phyloP scores from a whole-genome alignment of 768 basidiomycete species.

The Hericium erinaceus region DNA sequence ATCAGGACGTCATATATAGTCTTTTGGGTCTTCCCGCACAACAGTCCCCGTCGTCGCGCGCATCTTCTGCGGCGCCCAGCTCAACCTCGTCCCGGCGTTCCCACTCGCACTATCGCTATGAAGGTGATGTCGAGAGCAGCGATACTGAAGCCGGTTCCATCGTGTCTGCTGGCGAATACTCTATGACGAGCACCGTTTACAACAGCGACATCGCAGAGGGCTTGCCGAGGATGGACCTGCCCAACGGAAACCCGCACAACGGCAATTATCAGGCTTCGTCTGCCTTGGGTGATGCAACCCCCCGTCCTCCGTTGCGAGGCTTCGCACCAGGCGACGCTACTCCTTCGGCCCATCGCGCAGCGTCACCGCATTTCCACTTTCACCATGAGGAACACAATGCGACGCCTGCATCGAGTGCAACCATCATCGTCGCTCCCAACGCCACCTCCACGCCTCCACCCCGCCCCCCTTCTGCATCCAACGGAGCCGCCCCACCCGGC shows the following conservation, averaged over 20 bases:
- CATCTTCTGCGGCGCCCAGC: conserved; percentile 21
- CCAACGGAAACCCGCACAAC: neutral
- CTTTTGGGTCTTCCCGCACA: conserved; percentile 47
- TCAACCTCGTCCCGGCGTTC: neutral
- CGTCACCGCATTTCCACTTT: neutral
- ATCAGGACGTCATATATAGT: conserved; percentile 58
- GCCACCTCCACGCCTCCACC: neutral
- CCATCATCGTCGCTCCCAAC: neutral
- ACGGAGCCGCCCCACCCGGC: conserved; percentile 2
- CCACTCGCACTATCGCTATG: conserved; percentile 23
- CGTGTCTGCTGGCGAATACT: conserved; percentile 10
- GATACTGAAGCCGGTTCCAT: conserved; percentile 17
- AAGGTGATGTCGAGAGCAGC: conserved; percentile 28
- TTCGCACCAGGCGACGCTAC: conserved; percentile 6
- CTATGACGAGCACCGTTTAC: conserved; percentile 12
- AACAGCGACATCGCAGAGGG: conserved; percentile 1
- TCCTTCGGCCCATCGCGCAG: conserved; percentile 9
- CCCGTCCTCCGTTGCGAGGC: conserved; percentile 32
- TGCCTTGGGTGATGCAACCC: conserved; percentile 47
- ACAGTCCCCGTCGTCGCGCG: conserved; percentile 19
- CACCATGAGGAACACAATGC: neutral
- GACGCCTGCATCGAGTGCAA: neutral
- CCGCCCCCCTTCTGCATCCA: neutral
- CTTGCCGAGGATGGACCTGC: conserved; percentile 12
- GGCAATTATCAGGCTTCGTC: neutral